Percentiles rank a stretch among this genome's conserved stretches.
phyloP scores from a whole-genome alignment of 1,284 basidiomycete species.

The Dichomitus squalens region DNA sequence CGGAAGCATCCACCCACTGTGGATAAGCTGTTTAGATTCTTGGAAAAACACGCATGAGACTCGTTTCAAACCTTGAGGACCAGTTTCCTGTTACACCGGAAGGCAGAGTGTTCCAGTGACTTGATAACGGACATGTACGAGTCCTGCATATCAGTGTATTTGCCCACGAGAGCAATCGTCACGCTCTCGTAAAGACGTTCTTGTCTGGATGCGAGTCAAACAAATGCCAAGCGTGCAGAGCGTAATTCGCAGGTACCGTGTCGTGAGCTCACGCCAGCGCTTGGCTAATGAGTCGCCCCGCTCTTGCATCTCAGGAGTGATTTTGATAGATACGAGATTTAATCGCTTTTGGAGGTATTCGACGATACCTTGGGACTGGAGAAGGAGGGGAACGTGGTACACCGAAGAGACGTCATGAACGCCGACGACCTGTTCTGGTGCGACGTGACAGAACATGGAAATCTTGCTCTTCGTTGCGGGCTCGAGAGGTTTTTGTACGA shows the following conservation, averaged over 20 bases:
- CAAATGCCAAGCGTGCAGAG: no score
- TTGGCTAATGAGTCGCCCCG: constrained; percentile 69
- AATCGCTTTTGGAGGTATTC: constrained; percentile 85
- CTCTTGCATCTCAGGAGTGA: constrained; percentile 58
- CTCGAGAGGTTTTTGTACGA: constrained; percentile 75
- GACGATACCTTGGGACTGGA: constrained; percentile 92
- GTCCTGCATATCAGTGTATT: constrained; percentile 97
- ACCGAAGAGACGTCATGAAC: constrained; percentile 97
- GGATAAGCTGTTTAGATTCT: neutral
- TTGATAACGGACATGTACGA: constrained; percentile 99
- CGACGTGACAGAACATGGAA: constrained; percentile 99
- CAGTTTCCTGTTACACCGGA: constrained; percentile 87
- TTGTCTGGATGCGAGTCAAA: constrained; percentile 52
- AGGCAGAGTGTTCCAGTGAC: constrained; percentile 95
- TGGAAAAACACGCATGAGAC: neutral
- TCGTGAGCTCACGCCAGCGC: constrained; percentile 86
- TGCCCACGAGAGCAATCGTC: constrained; percentile 92
- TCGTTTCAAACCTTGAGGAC: constrained; percentile 60
- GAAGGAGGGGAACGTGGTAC: constrained; percentile 95
- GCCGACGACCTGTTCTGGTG: constrained; percentile 91
- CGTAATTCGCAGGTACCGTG: constrained; percentile 43
- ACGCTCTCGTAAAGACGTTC: constrained; percentile 93
- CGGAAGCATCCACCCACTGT: constrained; percentile 97
- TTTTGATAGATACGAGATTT: constrained; percentile 63
- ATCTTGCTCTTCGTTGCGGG: constrained; percentile 92